phyloP scores from a whole-genome alignment of 2,329 filamentous ascomycete genomes.

The Didymella arachidicola region DNA sequence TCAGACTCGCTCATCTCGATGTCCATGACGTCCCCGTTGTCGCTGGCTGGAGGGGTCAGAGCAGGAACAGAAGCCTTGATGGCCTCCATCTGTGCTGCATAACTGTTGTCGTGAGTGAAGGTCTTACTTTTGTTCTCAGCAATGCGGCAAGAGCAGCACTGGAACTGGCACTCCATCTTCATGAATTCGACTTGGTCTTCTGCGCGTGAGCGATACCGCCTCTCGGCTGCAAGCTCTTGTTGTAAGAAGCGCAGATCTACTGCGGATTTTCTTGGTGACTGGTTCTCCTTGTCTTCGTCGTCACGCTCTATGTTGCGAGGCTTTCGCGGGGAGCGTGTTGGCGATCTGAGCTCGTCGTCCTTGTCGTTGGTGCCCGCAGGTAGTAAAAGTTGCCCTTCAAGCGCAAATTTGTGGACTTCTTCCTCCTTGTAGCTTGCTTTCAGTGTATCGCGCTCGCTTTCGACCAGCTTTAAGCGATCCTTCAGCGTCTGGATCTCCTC shows the following conservation, averaged over 20 bases:
- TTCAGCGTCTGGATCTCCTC: constrained; percentile 72
- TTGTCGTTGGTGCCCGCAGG: constrained; percentile 61
- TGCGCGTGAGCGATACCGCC: constrained; percentile 70
- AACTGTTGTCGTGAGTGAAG: constrained; percentile 50
- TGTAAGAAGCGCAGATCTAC: constrained; percentile 58
- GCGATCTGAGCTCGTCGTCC: constrained; percentile 69
- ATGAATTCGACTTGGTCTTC: constrained; percentile 79
- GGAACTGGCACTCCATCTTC: constrained; percentile 75
- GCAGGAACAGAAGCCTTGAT: constrained; percentile 59
- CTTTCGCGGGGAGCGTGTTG: constrained; percentile 61
- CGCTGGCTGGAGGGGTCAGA: constrained; percentile 69
- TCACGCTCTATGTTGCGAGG: constrained; percentile 54
- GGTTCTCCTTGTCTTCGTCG: constrained; percentile 57
- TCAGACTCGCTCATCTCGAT: constrained; percentile 35
- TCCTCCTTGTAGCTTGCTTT: constrained; percentile 76
- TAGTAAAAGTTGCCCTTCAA: constrained; percentile 73
- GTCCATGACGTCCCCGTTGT: constrained; percentile 60
- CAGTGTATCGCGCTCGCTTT: constrained; percentile 77
- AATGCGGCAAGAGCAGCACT: constrained; percentile 68
- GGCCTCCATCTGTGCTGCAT: constrained; percentile 46
- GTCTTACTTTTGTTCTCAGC: constrained; percentile 50
- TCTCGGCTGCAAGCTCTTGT: constrained; percentile 61
- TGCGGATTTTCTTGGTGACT: constrained; percentile 53
- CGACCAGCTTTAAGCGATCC: constrained; percentile 69
- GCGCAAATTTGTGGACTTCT: constrained; percentile 74